Evolutionary conservation across 305 asterid genomes (phyloP).

Genomic region (Fraxinus nigra): DNA sequence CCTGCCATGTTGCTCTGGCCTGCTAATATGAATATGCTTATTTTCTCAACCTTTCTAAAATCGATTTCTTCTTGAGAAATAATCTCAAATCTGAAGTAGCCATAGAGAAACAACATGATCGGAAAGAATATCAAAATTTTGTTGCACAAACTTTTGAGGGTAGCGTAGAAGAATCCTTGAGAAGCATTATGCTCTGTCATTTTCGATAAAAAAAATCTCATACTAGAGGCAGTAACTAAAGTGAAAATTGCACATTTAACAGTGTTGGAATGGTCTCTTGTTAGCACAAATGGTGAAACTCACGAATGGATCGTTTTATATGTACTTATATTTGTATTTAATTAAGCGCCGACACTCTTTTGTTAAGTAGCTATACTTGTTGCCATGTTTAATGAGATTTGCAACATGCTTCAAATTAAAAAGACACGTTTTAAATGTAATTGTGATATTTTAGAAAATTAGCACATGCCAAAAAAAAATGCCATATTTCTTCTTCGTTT

Average conservation of each 20-base stretch:
- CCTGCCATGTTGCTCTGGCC: conserved; percentile 57
- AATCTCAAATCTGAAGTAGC: background rate
- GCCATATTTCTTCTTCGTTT: background rate
- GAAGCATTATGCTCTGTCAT: background rate
- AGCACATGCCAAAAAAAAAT: background rate
- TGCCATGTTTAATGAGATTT: background rate
- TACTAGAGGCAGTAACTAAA: background rate
- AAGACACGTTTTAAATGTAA: background rate
- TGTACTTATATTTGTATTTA: background rate
- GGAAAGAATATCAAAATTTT: background rate
- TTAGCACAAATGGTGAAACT: background rate
- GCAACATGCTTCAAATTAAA: background rate
- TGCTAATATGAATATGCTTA: conserved; percentile 39
- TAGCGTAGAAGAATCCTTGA: background rate
- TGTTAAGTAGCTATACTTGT: background rate
- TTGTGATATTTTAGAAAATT: background rate
- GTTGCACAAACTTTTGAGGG: background rate
- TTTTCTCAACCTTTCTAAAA: background rate
- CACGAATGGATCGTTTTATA: background rate
- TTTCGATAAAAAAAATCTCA: background rate
- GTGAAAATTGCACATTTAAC: background rate
- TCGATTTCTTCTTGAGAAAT: background rate
- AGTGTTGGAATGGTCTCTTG: background rate
- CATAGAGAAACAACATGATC: background rate
- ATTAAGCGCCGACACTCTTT: background rate